Base-by-base conservation (phyloP, 2,329 filamentous ascomycete species). In the Ustulina deusta region DNA sequence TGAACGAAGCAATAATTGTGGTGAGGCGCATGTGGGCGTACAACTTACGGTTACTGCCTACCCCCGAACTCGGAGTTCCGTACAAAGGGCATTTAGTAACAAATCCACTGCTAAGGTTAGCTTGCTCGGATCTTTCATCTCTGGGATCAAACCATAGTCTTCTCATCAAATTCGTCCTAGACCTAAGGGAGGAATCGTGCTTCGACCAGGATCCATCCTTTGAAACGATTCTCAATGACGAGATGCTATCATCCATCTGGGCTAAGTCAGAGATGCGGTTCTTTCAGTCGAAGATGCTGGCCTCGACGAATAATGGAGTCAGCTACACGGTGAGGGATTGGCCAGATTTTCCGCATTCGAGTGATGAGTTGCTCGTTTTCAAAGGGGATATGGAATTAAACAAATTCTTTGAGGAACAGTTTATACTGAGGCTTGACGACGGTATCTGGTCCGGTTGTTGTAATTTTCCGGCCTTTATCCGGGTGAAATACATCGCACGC, bases 191-290 rank as follows among this genome's bases (percentile, higher is more conserved):
- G 34, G 7, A 7, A 20, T 38, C 20, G 13, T 46, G 38, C 40
- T 4, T 32, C n/a, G 55, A 32, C 17, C 46, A 44, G 32, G 17
- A 46, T 5, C 55, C 55, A 32, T 34, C 38, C 11, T 58, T 58
- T 25, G 17, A 4, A 20, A 20, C 27, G 3, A 22, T 58, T 34
- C 55, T 58, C 20, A 40, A 46, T 11, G 25, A 46, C 17, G 25
- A 46, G 7, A 9, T 22, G 2, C 22, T 58, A 38, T 17, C 3
- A 15, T n/a, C 2, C 6, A 15, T 58, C 55, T 58, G 55, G 55
- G 5, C 13, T 32, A 4, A 7, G n/a, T 17, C 55, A 34, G 13
- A 9, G 11, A 46, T 58, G 55, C 40, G 17, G 5, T n/a, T 57
- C 6, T 5, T 15, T n/a, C 36, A 42, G 17, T 2, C 22, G 2